These are phyloP conservation scores for Coprinellus micaceus DNA, from an alignment of 768 basidiomycete genomes.

Conservation along the genomic window DNA sequence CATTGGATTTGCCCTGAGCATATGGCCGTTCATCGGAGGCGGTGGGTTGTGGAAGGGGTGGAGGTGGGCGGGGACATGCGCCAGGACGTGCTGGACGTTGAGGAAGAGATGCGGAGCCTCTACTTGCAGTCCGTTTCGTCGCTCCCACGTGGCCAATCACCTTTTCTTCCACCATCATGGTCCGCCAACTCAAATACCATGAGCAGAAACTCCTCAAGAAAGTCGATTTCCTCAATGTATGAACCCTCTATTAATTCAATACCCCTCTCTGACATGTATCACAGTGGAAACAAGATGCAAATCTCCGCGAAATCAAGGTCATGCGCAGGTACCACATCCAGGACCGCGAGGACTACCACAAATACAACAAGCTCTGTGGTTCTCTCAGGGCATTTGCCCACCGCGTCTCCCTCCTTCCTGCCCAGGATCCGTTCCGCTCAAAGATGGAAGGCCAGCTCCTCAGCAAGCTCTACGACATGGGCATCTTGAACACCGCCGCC, in stretches of 20 bases:
- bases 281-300: slow-evolving; percentile 96
- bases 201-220: slow-evolving; percentile 94
- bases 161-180: slow-evolving; percentile 44
- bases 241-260: slow-evolving; percentile 19
- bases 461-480: slow-evolving; percentile 96
- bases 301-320: slow-evolving; percentile 85
- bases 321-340: slow-evolving; percentile 96
- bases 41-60: neutral
- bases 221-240: slow-evolving; percentile 92
- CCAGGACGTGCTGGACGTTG: slow-evolving; percentile 5
- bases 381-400: slow-evolving; percentile 82
- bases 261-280: slow-evolving; percentile 7
- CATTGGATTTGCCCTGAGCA: slow-evolving; percentile 44
- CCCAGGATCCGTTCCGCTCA: slow-evolving; percentile 82
- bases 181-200: slow-evolving; percentile 93
- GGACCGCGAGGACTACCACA: slow-evolving; percentile 91
- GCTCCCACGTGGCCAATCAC: slow-evolving; percentile 36
- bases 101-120: no score
- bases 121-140: no score
- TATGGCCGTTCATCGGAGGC: slow-evolving; percentile 45
- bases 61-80: slow-evolving; percentile 14
- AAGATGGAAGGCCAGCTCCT: slow-evolving; percentile 85
- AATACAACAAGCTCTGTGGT: slow-evolving; percentile 97
- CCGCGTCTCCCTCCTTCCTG: slow-evolving; percentile 79
- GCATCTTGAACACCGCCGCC: slow-evolving; percentile 78